Base-by-base conservation (phyloP, 2,329 filamentous ascomycete species). In the Fusarium sp. region DNA sequence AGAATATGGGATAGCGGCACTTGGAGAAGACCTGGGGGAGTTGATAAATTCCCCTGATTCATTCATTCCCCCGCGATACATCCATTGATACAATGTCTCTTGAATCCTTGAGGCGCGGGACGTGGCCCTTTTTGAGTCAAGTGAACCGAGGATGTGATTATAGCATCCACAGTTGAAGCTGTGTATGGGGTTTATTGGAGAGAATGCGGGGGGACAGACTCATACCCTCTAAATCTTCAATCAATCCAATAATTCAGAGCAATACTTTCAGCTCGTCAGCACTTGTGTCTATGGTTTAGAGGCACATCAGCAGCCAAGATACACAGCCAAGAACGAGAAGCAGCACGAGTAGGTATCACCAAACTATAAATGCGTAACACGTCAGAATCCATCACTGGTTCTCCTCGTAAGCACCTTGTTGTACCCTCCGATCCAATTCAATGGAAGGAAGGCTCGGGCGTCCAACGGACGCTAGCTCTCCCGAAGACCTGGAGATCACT, bases 91-190 rank as follows among this genome's bases (percentile, higher is more conserved):
- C 52, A 42, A 28, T 42, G 24, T 28, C 35, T 55, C 11, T 44
- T 56, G 20, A 51, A 26, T 55, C 28, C 45, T 35, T 41, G 31
- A 22, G 49, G 36, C 45, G 64, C 63, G 62, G 72, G 62, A 72
- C 35, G 55, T 63, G 61, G 31, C 75, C 69, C 60, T 66, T 56
- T 54, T 73, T 69, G 47, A 74, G 73, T 49, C 66, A 63, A 55
- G 60, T 56, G 73, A 77, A 60, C 75, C 75, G 75, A 77, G 75
- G 75, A 71, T 61, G 56, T 63, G 44, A 69, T 42, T 52, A 42
- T 61, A 24, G 55, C 54, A 41, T 31, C 51, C 51, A 55, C 51
- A 31, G 35, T 41, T 69, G 72, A 33, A 64, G 44, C 39, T 58
- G 47, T 31, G 41, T 56, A 44, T 54, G 59, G 7, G 59, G 49